A percentile compares a stretch with the other conserved stretches of the same genome.
phyloP scores from a whole-genome alignment of 202 grass and related monocot genomes.

The Bolboschoenoplectus hybrid region DNA sequence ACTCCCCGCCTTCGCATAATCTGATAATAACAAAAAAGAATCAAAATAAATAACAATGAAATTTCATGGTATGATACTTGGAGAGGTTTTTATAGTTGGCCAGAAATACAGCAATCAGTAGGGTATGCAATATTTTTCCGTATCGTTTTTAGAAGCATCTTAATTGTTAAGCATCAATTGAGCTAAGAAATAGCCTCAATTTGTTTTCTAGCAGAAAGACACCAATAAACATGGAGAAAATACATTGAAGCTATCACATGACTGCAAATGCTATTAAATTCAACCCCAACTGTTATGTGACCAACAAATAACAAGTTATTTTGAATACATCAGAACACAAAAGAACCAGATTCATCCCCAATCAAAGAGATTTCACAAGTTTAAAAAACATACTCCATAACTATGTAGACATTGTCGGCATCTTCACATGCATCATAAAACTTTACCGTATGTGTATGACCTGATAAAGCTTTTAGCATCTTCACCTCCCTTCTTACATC shows the following conservation, averaged over 20 bases:
- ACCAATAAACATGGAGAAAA: constrained; percentile 14
- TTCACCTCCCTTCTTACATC: constrained; percentile 99
- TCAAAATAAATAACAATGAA: constrained; percentile 44
- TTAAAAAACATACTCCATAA: constrained; percentile 92
- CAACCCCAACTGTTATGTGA: neutral
- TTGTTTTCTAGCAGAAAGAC: neutral
- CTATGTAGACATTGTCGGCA: constrained; percentile 85
- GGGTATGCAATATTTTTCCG: neutral
- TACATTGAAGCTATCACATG: constrained; percentile 28
- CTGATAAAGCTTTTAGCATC: constrained; percentile 91
- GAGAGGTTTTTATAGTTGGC: neutral
- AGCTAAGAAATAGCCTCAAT: neutral
- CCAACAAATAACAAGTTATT: neutral
- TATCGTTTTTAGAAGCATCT: neutral
- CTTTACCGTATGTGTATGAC: constrained; percentile 72
- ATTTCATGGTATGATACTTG: constrained; percentile 14
- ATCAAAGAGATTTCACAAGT: constrained; percentile 36
- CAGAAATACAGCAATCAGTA: constrained; percentile 5
- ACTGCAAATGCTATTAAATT: constrained; percentile 20
- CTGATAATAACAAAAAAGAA: constrained; percentile 50
- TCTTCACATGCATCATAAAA: constrained; percentile 99
- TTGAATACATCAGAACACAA: constrained; percentile 20
- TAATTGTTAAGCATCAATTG: neutral
- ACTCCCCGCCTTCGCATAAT: constrained; percentile 95
- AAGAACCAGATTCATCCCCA: constrained; percentile 25